Conservation (phyloP, 305 asterid species). For the Fraxinus nigra region DNA sequence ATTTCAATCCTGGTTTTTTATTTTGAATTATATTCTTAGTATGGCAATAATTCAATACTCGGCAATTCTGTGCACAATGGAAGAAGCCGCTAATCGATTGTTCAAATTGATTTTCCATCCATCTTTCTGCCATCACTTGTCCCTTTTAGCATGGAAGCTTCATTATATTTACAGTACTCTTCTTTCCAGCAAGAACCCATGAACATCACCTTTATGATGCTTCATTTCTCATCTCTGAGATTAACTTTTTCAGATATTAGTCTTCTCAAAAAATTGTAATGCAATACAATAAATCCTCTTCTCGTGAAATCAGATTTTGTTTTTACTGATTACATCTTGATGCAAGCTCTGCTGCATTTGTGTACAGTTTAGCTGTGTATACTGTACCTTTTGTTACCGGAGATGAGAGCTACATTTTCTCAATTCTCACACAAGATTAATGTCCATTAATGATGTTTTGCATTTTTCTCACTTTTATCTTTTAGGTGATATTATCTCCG, state of each 20-base stretch:
- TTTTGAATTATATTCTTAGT: not conserved
- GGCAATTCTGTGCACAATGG: not conserved
- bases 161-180: not conserved
- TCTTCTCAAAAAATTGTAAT: not conserved
- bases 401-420: not conserved
- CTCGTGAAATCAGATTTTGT: not conserved
- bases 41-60: not conserved
- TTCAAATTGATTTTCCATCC: not conserved
- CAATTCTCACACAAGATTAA: slow-evolving; percentile 10
- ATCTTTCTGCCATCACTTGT: not conserved
- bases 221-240: not conserved
- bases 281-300: not conserved
- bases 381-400: not conserved
- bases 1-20: slow-evolving; percentile 2
- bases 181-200: not conserved
- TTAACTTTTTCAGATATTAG: not conserved
- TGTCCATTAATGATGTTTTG: slow-evolving; percentile 24
- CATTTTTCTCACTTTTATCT: slow-evolving; percentile 25
- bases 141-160: not conserved
- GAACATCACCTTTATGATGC: not conserved
- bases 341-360: not conserved
- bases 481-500: slow-evolving; percentile 88
- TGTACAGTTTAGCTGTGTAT: not conserved
- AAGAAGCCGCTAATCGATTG: slow-evolving; percentile 13
- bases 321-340: not conserved